A percentile compares a stretch with the other conserved stretches of the same genome.
These are phyloP conservation scores for Plasmopara muralis DNA, from an alignment of 352 stramenopile genomes.

Conservation along the genomic window DNA sequence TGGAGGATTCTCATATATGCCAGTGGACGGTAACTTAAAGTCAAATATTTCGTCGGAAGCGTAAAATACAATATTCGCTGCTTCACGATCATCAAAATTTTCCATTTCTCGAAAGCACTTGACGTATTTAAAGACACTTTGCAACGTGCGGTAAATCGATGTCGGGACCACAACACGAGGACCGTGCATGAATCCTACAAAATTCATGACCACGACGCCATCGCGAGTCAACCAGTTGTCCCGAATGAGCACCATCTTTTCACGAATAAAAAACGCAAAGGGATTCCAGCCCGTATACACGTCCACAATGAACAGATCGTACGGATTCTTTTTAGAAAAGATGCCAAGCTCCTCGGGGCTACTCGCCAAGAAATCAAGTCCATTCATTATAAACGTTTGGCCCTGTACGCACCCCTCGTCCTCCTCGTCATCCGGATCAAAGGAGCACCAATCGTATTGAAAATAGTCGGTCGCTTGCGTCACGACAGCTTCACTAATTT, in stretches of 20 bases:
- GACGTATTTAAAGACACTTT: slow-evolving; percentile 60
- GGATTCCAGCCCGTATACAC: slow-evolving; percentile 73
- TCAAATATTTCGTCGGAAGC: slow-evolving; percentile 58
- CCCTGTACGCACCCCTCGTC: slow-evolving; percentile 29
- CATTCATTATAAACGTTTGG: slow-evolving; percentile 60
- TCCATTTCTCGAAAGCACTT: slow-evolving; percentile 63
- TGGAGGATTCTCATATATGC: slow-evolving; percentile 42
- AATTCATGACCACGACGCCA: slow-evolving; percentile 74
- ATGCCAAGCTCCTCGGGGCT: slow-evolving; percentile 17
- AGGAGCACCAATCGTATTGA: slow-evolving; percentile 52
- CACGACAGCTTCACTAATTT: slow-evolving; percentile 67
- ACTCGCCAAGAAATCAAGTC: slow-evolving; percentile 49
- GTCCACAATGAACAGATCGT: slow-evolving; percentile 60
- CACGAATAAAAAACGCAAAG: slow-evolving; percentile 60
- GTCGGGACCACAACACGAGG: slow-evolving; percentile 41
- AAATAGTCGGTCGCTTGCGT: slow-evolving; percentile 60
- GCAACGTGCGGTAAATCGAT: slow-evolving; percentile 66
- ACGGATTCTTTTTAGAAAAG: slow-evolving; percentile 15
- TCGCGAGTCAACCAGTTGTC: slow-evolving; percentile 44
- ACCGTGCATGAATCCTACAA: slow-evolving; percentile 62
- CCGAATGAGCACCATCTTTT: slow-evolving; percentile 41
- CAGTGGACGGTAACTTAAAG: slow-evolving; percentile 48
- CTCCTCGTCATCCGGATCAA: slow-evolving; percentile 12
- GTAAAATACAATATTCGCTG: slow-evolving; percentile 71
- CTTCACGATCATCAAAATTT: slow-evolving; percentile 27